phyloP scores from a whole-genome alignment of 2,329 filamentous ascomycete species.

The Elsinoe perseae region DNA sequence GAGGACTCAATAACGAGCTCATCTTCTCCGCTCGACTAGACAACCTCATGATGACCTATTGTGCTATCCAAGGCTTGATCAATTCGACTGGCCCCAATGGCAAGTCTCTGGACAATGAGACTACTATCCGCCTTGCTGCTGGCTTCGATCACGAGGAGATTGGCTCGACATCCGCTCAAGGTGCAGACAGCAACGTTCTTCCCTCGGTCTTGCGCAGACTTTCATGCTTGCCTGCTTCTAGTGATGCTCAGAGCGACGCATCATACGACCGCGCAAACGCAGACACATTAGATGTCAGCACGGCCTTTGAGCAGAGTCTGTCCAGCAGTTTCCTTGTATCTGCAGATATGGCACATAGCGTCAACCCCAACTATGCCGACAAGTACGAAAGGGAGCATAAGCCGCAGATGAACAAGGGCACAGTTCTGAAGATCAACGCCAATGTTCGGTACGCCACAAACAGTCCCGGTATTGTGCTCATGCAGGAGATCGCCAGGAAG shows the following conservation, averaged over 20 bases:
- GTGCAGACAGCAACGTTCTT: constrained; percentile 85
- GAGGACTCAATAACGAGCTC: constrained; percentile 86
- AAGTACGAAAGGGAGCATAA: constrained; percentile 91
- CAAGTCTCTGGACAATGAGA: constrained; percentile 58
- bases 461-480: constrained; percentile 82
- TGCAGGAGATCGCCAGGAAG: constrained; percentile 72
- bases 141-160: constrained; percentile 99
- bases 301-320: constrained; percentile 88
- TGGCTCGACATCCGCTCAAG: constrained; percentile 84
- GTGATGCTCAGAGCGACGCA: constrained; percentile 49
- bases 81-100: constrained; percentile 58
- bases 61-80: constrained; percentile 77
- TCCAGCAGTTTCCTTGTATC: constrained; percentile 88
- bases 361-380: constrained; percentile 86
- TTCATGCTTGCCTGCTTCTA: constrained; percentile 63
- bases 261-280: constrained; percentile 55
- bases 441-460: constrained; percentile 97
- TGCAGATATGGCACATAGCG: constrained; percentile 93
- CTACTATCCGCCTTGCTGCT: constrained; percentile 79
- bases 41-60: constrained; percentile 95
- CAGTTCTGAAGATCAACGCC: constrained; percentile 96
- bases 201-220: constrained; percentile 80
- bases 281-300: constrained; percentile 46
- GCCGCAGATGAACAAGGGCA: constrained; percentile 92
- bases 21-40: constrained; percentile 94